Conservation (phyloP, 768 basidiomycete genomes). For the Xerocomus spinulosus region DNA sequence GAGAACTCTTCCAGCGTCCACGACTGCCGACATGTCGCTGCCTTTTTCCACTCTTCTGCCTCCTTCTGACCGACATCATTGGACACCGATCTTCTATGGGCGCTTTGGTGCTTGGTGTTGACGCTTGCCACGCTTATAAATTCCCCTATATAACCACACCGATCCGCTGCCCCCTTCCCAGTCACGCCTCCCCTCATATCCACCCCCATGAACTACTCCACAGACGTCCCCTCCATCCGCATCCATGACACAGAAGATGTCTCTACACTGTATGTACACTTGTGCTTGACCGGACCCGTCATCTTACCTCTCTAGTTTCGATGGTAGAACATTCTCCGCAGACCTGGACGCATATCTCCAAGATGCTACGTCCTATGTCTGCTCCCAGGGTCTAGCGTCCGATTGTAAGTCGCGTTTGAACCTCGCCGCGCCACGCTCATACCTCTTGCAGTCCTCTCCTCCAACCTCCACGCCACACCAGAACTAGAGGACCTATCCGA, state of each 20-base stretch:
- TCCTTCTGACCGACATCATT: too few species aligned
- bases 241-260: slow-evolving; percentile 10
- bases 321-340: background rate
- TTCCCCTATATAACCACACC: too few species aligned
- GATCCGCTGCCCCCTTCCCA: slow-evolving; percentile 3
- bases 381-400: background rate
- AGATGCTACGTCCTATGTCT: background rate
- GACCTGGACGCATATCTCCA: background rate
- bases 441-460: background rate
- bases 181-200: slow-evolving; percentile 7
- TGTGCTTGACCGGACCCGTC: background rate
- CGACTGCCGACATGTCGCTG: background rate
- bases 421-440: slow-evolving; percentile 16
- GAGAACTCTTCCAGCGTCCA: too few species aligned
- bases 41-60: background rate
- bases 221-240: slow-evolving; percentile 17
- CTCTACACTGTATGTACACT: slow-evolving; percentile 12
- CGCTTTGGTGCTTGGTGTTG: slow-evolving; percentile 3
- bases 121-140: slow-evolving; percentile 3
- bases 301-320: slow-evolving; percentile 16
- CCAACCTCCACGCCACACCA: background rate
- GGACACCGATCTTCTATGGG: slow-evolving; percentile 2
- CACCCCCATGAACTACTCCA: background rate
- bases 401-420: slow-evolving; percentile 4
- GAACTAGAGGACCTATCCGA: slow-evolving; percentile 20